Evolutionary conservation across 108 stramenopile species (phyloP).

Genomic region (Pseudonitzschia delicatissima): DNA sequence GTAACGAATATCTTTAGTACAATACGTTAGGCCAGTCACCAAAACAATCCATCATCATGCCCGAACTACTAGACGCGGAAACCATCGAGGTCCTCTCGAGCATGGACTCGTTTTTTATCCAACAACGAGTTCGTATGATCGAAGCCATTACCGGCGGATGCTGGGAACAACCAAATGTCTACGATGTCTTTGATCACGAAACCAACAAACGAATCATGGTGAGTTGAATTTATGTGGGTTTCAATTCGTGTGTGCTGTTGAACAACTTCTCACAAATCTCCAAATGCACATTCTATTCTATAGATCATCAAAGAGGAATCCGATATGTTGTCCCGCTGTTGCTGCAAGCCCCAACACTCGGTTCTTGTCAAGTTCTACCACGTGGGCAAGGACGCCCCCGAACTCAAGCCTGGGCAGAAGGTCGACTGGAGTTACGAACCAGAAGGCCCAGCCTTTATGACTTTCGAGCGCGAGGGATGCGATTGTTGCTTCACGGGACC

Average conservation of each 20-base stretch:
- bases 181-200: conserved; percentile 25
- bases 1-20: too few species aligned
- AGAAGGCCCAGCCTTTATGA: conserved; percentile 10
- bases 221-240: not conserved
- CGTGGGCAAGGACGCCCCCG: conserved; percentile 1
- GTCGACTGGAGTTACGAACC: conserved; percentile 7
- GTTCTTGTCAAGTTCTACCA: conserved; percentile 15
- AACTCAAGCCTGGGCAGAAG: conserved; percentile 5
- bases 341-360: conserved; percentile 27
- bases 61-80: not conserved
- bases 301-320: conserved; percentile 27
- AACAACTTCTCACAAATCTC: not conserved
- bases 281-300: too few species aligned
- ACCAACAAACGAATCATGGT: conserved; percentile 10
- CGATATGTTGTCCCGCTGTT: conserved; percentile 22
- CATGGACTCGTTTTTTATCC: conserved; percentile 11
- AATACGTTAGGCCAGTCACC: too few species aligned
- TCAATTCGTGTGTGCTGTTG: not conserved
- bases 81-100: not conserved
- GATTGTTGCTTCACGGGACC: conserved; percentile 23
- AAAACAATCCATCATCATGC: too few species aligned
- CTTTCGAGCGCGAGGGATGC: conserved; percentile 31
- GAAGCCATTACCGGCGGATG: conserved; percentile 12
- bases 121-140: conserved; percentile 14
- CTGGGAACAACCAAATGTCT: conserved; percentile 31